Base-by-base conservation (phyloP, 257 asterid genomes). In the Solanum chiquidenum region DNA sequence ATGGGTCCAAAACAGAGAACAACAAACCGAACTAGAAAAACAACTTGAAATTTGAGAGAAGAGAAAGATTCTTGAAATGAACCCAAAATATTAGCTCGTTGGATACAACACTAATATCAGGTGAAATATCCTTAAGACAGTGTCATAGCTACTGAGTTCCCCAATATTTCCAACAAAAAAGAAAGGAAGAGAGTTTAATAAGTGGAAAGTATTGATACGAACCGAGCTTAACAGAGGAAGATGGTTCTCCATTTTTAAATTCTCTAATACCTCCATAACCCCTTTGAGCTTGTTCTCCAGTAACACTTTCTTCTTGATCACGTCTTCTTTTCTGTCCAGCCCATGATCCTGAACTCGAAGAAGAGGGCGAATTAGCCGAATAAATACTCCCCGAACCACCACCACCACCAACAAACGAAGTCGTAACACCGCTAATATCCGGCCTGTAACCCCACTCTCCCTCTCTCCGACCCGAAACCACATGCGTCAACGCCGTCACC, bases 291-390 rank as follows among this genome's bases (percentile, higher is more conserved):
- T 87, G 88, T 18, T 90, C 95, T 5, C 90, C 91, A 27, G 90
- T 37, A 21, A 90, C 90, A 29, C 84, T 86, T 21, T 95, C 95
- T 37, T 93, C 97, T 21, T 87, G 95, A 86, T 93, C 91, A 29
- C 95, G 97, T 37, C 92, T 88, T 83, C 99, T 88, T 83, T 96
- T 96, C 90, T 92, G 97, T 7, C 99, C 98, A 12, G 93, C 91
- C 94, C 91, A 90, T 5, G 97, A 94, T 3, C 98, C 98, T 21
- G 98, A 93, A 90, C 97, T 94, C 33, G 97, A 96, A 44, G 96
- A 90, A 35, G 97, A 84, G 5, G 98, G 95, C 7, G 95, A 91
- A 88, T 86, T 92, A 9, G 80, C 85, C 25, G 88, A 83, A 12
- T 86, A 88, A 46, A 88, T 82, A 6, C 89, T 89, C 25, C 77